phyloP scores from a whole-genome alignment of 495 filamentous ascomycete genomes.

The Podospora anserina region DNA sequence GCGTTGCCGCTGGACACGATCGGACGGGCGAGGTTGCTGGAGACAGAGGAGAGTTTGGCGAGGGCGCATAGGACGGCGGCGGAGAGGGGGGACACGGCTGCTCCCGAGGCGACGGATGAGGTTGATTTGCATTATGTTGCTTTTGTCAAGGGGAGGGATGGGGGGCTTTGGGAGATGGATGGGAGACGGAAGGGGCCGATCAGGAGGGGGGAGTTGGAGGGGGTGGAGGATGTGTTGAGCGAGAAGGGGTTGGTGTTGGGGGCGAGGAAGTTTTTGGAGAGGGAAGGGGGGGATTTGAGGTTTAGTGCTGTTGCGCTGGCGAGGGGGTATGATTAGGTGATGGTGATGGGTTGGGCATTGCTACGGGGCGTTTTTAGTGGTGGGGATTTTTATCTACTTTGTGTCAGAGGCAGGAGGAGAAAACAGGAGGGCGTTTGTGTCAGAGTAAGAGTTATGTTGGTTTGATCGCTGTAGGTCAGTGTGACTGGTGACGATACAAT shows the following conservation, averaged over 20 bases:
- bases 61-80: constrained; percentile 70
- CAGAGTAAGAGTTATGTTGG: too few relatives aligned
- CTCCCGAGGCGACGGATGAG: constrained; percentile 63
- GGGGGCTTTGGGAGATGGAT: constrained; percentile 81
- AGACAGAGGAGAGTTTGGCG: constrained; percentile 68
- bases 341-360: background rate
- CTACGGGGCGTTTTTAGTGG: background rate
- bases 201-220: constrained; percentile 52
- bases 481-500: too few relatives aligned
- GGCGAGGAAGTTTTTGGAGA: constrained; percentile 58
- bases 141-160: constrained; percentile 70
- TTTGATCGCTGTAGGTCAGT: too few relatives aligned
- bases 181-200: constrained; percentile 70
- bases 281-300: constrained; percentile 63
- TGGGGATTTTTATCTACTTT: too few relatives aligned
- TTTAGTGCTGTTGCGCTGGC: constrained; percentile 74
- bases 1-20: constrained; percentile 52
- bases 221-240: constrained; percentile 65
- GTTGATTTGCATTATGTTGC: constrained; percentile 81
- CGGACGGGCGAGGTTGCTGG: constrained; percentile 66
- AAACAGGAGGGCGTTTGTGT: too few relatives aligned
- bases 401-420: too few relatives aligned
- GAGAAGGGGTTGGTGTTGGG: constrained; percentile 63
- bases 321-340: constrained; percentile 56
- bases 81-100: constrained; percentile 64